A percentile compares a stretch with the other conserved stretches of the same genome.
Evolutionary conservation across 2,329 filamentous ascomycete species (phyloP).

Genomic region (Fusarium zealandicum): DNA sequence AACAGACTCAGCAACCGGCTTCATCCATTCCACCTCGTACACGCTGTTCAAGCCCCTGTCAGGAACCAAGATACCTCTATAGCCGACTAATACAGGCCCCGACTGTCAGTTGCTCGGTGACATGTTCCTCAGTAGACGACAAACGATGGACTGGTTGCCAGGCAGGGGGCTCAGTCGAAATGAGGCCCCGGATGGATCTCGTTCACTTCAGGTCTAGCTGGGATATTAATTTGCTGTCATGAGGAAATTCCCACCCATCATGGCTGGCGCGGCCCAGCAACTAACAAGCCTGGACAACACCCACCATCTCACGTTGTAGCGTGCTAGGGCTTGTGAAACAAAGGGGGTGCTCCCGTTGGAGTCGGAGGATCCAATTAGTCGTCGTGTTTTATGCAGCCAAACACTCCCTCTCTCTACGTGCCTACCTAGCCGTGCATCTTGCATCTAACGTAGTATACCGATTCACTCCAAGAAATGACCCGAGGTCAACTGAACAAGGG

Average conservation of each 20-base stretch:
- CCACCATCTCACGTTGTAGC: background rate
- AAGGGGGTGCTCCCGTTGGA: background rate
- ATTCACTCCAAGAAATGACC: slow-evolving; percentile 18
- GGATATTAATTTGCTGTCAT: slow-evolving; percentile 30
- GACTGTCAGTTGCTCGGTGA: slow-evolving; percentile 25
- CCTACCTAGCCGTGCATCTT: too few relatives aligned
- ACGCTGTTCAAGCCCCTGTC: background rate
- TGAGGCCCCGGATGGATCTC: slow-evolving; percentile 39
- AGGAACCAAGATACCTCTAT: background rate
- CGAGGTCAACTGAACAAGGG: slow-evolving; percentile 22
- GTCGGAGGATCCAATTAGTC: background rate
- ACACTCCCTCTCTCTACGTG: too few relatives aligned
- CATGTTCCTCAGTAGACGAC: slow-evolving; percentile 23
- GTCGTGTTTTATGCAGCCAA: background rate
- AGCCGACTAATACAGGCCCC: too few relatives aligned
- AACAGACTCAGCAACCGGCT: background rate
- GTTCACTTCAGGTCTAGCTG: slow-evolving; percentile 36
- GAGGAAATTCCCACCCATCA: slow-evolving; percentile 26
- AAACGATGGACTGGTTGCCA: slow-evolving; percentile 5
- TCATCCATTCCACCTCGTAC: slow-evolving; percentile 12
- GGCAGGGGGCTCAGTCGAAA: slow-evolving; percentile 37
- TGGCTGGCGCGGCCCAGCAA: slow-evolving; percentile 23
- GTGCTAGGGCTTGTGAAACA: slow-evolving; percentile 20
- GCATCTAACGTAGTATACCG: background rate
- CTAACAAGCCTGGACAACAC: slow-evolving; percentile 13